These are phyloP conservation scores for Chrysanthemum seticuspe DNA, from an alignment of 129 eudicot genomes.

Conservation along the genomic window DNA sequence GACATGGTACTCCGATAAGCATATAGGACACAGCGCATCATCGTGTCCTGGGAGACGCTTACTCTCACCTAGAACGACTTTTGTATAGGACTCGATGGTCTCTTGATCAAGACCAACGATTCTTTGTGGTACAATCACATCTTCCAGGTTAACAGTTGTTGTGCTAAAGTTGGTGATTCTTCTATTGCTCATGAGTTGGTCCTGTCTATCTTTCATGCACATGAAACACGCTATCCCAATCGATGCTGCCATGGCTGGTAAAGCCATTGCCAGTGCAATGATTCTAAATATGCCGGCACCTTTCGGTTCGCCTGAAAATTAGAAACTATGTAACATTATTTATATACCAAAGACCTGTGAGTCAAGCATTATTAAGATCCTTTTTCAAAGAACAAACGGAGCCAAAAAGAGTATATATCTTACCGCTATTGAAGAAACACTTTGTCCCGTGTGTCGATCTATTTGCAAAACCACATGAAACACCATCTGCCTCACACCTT, in stretches of 20 bases:
- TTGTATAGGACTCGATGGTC: constrained; percentile 66
- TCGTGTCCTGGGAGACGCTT: constrained; percentile 64
- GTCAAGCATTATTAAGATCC: too few relatives aligned
- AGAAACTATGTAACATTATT: too few relatives aligned
- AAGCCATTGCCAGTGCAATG: constrained; percentile 47
- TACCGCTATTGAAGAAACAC: constrained; percentile 47
- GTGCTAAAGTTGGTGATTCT: constrained; percentile 5
- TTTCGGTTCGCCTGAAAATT: constrained; percentile 24
- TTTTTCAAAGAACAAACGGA: not conserved
- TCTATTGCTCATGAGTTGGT: not conserved
- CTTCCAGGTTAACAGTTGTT: constrained; percentile 28
- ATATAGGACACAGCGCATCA: constrained; percentile 62
- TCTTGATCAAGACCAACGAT: constrained; percentile 49
- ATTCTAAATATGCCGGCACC: constrained; percentile 41
- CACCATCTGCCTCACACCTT: constrained; percentile 53
- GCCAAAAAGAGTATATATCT: not conserved
- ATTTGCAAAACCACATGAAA: constrained; percentile 45
- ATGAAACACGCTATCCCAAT: constrained; percentile 36
- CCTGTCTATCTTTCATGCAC: constrained; percentile 28
- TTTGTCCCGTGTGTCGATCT: constrained; percentile 13
- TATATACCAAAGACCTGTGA: too few relatives aligned
- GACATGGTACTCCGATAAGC: constrained; percentile 60
- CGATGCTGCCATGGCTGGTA: constrained; percentile 48
- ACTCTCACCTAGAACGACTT: constrained; percentile 63
- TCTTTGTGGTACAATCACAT: not conserved